phyloP scores from a whole-genome alignment of 2,329 filamentous ascomycete genomes.

The Claviceps citrina region DNA sequence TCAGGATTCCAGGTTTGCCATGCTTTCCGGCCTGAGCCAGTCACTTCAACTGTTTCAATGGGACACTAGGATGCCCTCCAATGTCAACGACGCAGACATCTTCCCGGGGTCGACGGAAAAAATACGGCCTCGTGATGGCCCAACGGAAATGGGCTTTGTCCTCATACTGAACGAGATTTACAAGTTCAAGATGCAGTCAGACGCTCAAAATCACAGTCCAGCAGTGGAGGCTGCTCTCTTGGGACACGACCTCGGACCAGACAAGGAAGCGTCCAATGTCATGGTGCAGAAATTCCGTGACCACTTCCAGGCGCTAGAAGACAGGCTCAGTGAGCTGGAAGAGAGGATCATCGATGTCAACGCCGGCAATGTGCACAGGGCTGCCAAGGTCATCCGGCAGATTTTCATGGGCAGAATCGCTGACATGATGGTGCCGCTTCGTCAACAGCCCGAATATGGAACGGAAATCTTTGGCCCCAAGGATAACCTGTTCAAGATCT shows the following conservation, averaged over 20 bases:
- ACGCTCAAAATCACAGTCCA: constrained; percentile 25
- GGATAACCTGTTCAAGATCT: constrained; percentile 41
- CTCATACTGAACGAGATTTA: constrained; percentile 35
- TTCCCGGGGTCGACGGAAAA: constrained; percentile 37
- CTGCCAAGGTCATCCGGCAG: constrained; percentile 31
- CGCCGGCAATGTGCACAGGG: constrained; percentile 36
- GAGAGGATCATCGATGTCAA: constrained; percentile 33
- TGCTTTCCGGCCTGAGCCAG: constrained; percentile 41
- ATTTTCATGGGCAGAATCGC: constrained; percentile 35
- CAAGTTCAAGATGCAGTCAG: constrained; percentile 31
- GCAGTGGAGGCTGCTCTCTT: constrained; percentile 36
- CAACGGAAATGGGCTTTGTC: constrained; percentile 46
- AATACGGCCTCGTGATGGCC: constrained; percentile 35
- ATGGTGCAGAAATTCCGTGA: constrained; percentile 21
- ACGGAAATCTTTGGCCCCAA: constrained; percentile 32
- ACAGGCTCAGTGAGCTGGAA: constrained; percentile 29
- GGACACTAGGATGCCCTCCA: constrained; percentile 40
- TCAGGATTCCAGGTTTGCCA: constrained; percentile 40
- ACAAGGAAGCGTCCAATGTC: constrained; percentile 10
- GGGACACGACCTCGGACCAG: constrained; percentile 22
- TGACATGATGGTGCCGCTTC: constrained; percentile 31
- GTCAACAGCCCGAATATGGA: constrained; percentile 32
- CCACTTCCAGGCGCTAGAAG: constrained; percentile 27
- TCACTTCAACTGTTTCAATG: constrained; percentile 35
- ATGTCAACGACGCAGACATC: constrained; percentile 44